Evolutionary conservation across 202 grass and related monocot genomes (phyloP), one percentile per base, ranked within the genome.

Genomic region (Thinopyrum obtusiflorum): DNA sequence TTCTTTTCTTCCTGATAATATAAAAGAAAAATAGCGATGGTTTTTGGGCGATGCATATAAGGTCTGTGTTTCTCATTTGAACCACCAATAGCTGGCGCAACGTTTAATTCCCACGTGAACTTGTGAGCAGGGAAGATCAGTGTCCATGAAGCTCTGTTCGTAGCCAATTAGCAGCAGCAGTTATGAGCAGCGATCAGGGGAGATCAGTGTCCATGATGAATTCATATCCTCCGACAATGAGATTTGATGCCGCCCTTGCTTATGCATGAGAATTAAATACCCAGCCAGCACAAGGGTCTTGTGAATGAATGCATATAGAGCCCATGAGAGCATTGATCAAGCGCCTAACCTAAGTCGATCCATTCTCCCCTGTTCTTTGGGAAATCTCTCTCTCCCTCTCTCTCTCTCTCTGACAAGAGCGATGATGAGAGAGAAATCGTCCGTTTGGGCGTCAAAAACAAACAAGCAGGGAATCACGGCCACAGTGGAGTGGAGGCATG

Each of bases 391-490:
- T 11, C 37, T 9, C 36, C 0, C 36, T 8, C 35, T 8, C 33
- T 35, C 6, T 40, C 10, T 17, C 47, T 17, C 47, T 6, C 15
- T 57, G 51, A n/a, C 53, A 21, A 9, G 47, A 51, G 47, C 47
- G 47, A 18, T 9, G 55, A 59, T 21, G 55, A 59, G 55, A 59
- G 55, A 59, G 55, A 59, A 21, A 59, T 1, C 40, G 40, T 44
- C 40, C 11, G 40, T 44, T 39, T 44, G 20, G 55, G 20, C 7
- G 20, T 21, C 55, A 21, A 59, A 59, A 21, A 59, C 20, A 87
- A 35, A 46, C 46, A 82, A 87, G 11, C 9, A 73, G 63, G 40
- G 79, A 67, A 77, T 79, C 68, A 73, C 46, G 11, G 68, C 4
- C 68, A 71, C 2, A 81, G 84, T 72, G 76, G 73, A 21, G 37